Conservation (phyloP, 805 yeast species). For the Candida andamanensis region DNA sequence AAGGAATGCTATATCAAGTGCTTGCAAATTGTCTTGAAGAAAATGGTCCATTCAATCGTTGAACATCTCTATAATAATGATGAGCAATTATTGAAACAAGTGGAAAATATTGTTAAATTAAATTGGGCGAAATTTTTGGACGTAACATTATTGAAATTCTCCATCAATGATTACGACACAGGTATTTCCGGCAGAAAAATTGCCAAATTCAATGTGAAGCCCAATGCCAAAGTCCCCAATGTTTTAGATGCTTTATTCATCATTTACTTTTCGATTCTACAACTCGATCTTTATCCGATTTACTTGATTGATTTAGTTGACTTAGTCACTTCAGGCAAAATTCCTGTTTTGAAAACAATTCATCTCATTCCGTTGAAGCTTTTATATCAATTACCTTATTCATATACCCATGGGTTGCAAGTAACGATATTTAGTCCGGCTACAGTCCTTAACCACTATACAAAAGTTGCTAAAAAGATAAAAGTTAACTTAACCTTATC, state of each 20-base stretch:
- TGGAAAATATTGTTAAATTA: constrained; percentile 22
- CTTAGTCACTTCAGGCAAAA: constrained; percentile 35
- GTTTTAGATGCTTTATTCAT: constrained; percentile 32
- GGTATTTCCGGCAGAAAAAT: background rate
- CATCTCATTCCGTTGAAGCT: constrained; percentile 35
- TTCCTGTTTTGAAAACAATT: constrained; percentile 46
- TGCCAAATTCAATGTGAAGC: constrained; percentile 7
- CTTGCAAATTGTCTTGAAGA: constrained; percentile 7
- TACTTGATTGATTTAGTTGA: constrained; percentile 44
- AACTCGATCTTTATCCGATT: constrained; percentile 43
- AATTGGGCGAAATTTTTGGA: constrained; percentile 27
- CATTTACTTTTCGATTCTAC: constrained; percentile 47
- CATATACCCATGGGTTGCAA: constrained; percentile 1
- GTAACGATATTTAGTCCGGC: too few relatives aligned
- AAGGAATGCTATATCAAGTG: constrained; percentile 6
- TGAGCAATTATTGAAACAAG: constrained; percentile 1
- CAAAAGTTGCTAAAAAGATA: constrained; percentile 2
- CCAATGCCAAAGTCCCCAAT: constrained; percentile 14
- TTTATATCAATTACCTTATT: constrained; percentile 31
- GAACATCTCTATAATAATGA: constrained; percentile 25
- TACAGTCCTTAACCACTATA: background rate
- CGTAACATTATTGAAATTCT: constrained; percentile 5
- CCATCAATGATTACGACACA: constrained; percentile 3
- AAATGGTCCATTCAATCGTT: constrained; percentile 43
- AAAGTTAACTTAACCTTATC: background rate